Percentiles rank a stretch among this genome's conserved stretches.
Conservation (phyloP, 176 grass and related monocot species). For the barley (Hordeum vulgare) region DNA sequence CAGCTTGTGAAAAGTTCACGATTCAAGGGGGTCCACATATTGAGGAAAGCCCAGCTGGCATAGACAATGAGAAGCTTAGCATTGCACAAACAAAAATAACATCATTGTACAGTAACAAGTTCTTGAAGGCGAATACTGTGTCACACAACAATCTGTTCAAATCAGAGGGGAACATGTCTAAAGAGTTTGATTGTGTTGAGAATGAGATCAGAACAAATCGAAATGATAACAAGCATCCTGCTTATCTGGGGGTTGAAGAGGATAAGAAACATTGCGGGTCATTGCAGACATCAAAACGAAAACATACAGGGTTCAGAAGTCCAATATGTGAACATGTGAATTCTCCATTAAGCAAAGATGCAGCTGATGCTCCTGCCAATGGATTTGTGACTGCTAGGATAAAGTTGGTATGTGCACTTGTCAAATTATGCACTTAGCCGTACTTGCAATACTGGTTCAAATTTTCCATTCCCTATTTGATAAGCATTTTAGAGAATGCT, state of each 20-base stretch:
- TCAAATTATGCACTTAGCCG: neutral
- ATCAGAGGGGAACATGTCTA: conserved; percentile 30
- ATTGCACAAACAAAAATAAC: conserved; percentile 58
- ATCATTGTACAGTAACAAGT: conserved; percentile 50
- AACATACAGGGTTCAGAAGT: conserved; percentile 75
- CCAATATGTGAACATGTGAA: conserved; percentile 71
- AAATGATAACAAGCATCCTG: conserved; percentile 31
- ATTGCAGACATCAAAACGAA: conserved; percentile 50
- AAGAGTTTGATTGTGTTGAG: conserved; percentile 47
- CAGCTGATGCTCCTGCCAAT: conserved; percentile 45
- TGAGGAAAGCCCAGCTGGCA: conserved; percentile 23
- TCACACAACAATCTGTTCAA: conserved; percentile 53
- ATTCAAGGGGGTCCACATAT: conserved; percentile 19
- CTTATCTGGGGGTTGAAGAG: conserved; percentile 37
- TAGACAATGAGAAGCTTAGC: conserved; percentile 53
- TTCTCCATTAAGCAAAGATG: conserved; percentile 75
- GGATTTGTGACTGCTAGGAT: conserved; percentile 75
- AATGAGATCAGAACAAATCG: conserved; percentile 43
- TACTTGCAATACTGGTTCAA: neutral
- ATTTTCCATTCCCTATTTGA: neutral
- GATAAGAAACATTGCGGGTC: conserved; percentile 41
- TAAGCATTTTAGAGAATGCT: conserved; percentile 8
- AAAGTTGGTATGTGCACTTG: conserved; percentile 62
- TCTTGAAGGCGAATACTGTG: conserved; percentile 38
- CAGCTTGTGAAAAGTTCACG: conserved; percentile 11